Percentiles rank a stretch among this genome's conserved stretches.
These are phyloP conservation scores for Saturnispora bothae DNA, from an alignment of 805 yeast genomes.

Conservation along the genomic window DNA sequence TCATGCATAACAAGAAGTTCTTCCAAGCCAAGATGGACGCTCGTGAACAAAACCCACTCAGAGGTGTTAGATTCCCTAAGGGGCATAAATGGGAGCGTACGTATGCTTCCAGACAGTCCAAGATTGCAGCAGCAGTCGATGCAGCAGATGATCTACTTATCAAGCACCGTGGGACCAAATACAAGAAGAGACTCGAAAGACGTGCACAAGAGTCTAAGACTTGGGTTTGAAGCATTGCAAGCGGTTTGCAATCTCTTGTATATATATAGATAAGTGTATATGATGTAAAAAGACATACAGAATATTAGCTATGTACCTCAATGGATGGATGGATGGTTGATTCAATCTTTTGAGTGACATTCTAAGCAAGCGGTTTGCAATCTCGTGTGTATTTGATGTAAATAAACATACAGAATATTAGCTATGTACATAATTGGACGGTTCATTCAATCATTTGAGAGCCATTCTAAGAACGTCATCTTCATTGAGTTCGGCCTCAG, in stretches of 20 bases:
- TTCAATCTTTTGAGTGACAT: too few relatives aligned
- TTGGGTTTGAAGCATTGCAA: too few relatives aligned
- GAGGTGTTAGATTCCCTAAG: slow-evolving; percentile 70
- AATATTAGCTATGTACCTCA: too few relatives aligned
- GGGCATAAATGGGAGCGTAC: slow-evolving; percentile 73
- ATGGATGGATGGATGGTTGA: too few relatives aligned
- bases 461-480: slow-evolving; percentile 15
- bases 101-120: slow-evolving; percentile 44
- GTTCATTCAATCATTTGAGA: too few relatives aligned
- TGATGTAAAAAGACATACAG: too few relatives aligned
- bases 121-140: slow-evolving; percentile 55
- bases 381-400: too few relatives aligned
- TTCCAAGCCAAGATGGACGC: slow-evolving; percentile 75
- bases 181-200: slow-evolving; percentile 33
- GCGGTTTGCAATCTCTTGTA: too few relatives aligned
- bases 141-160: slow-evolving; percentile 57
- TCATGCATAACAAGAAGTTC: slow-evolving; percentile 54
- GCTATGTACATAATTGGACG: background rate
- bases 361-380: too few relatives aligned
- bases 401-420: too few relatives aligned
- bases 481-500: slow-evolving; percentile 19
- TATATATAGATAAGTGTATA: too few relatives aligned
- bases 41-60: slow-evolving; percentile 55
- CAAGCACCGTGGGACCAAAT: slow-evolving; percentile 50
- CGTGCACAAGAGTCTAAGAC: slow-evolving; percentile 28